Percentiles rank a stretch among this genome's conserved stretches.
phyloP scores from a whole-genome alignment of 106 monocot species.

The Chionographis japonica region DNA sequence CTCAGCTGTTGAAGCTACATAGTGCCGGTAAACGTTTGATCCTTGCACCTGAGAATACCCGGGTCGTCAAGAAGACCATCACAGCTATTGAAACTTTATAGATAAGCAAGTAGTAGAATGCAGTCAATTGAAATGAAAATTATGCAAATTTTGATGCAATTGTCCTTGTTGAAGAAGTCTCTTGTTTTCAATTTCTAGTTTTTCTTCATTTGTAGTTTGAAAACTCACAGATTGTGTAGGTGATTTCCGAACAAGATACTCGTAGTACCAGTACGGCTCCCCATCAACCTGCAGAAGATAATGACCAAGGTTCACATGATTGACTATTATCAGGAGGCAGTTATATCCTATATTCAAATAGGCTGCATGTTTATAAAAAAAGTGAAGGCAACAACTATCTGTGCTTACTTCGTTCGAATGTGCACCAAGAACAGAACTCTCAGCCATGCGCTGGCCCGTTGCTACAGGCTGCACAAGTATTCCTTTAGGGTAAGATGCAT shows the following conservation, averaged over 20 bases:
- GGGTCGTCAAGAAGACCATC: slow-evolving; percentile 2
- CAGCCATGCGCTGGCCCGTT: slow-evolving; percentile 66
- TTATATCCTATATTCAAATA: too few species aligned
- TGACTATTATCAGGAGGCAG: background rate
- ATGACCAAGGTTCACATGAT: background rate
- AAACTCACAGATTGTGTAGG: slow-evolving; percentile 78
- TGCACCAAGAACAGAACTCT: slow-evolving; percentile 92
- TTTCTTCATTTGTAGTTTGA: background rate
- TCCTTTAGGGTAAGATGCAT: background rate
- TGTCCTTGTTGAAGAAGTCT: too few species aligned
- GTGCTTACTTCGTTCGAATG: slow-evolving; percentile 56
- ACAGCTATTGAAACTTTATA: background rate
- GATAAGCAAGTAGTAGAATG: background rate
- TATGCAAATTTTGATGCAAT: background rate
- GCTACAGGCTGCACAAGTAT: slow-evolving; percentile 59
- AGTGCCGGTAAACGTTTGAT: slow-evolving; percentile 76
- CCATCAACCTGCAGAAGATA: slow-evolving; percentile 63
- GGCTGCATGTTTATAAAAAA: background rate
- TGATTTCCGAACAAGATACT: slow-evolving; percentile 92
- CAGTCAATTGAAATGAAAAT: background rate
- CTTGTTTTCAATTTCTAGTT: too few species aligned
- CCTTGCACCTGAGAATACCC: slow-evolving; percentile 52
- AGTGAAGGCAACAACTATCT: background rate
- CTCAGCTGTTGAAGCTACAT: slow-evolving; percentile 80
- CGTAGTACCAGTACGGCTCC: slow-evolving; percentile 89